Evolutionary conservation across 1,139 yeast species (phyloP).

Genomic region (Candida anutae): DNA sequence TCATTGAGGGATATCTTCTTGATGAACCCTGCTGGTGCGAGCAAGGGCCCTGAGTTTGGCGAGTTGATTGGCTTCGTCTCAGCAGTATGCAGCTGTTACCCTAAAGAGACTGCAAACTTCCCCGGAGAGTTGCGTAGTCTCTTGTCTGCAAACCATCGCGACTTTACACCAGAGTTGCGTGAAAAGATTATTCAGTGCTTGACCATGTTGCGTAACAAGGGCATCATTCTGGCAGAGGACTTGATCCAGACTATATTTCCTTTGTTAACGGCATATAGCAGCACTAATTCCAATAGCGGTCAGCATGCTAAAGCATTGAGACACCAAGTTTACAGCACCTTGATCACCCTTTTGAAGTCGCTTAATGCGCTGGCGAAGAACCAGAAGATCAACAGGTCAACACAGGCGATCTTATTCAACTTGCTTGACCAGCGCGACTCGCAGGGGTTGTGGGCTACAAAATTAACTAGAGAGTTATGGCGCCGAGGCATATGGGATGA

Average conservation of each 20-base stretch:
- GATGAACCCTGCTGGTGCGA: slow-evolving; percentile 54
- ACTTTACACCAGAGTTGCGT: slow-evolving; percentile 74
- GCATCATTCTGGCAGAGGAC: slow-evolving; percentile 69
- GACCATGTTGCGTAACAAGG: slow-evolving; percentile 85
- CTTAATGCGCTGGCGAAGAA: slow-evolving; percentile 81
- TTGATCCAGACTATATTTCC: slow-evolving; percentile 88
- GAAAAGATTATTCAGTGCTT: slow-evolving; percentile 88
- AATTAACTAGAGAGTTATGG: slow-evolving; percentile 92
- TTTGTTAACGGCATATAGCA: slow-evolving; percentile 47
- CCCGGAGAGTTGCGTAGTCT: slow-evolving; percentile 73
- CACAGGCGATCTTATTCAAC: slow-evolving; percentile 87
- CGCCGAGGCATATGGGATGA: slow-evolving; percentile 98
- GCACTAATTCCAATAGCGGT: slow-evolving; percentile 39
- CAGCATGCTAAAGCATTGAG: slow-evolving; percentile 80
- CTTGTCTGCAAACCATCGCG: slow-evolving; percentile 67
- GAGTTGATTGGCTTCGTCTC: slow-evolving; percentile 86
- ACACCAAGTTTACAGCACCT: slow-evolving; percentile 70
- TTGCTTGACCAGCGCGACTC: slow-evolving; percentile 70
- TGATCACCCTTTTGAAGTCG: slow-evolving; percentile 69
- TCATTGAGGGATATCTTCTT: slow-evolving; percentile 82
- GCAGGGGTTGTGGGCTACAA: slow-evolving; percentile 94
- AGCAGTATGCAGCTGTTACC: slow-evolving; percentile 86
- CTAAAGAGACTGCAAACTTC: slow-evolving; percentile 76
- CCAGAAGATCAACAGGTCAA: slow-evolving; percentile 78
- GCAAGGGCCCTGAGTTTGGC: slow-evolving; percentile 62